A percentile compares a stretch with the other conserved stretches of the same genome.
Conservation (phyloP, 768 basidiomycete species). For the Amanita rubescens region DNA sequence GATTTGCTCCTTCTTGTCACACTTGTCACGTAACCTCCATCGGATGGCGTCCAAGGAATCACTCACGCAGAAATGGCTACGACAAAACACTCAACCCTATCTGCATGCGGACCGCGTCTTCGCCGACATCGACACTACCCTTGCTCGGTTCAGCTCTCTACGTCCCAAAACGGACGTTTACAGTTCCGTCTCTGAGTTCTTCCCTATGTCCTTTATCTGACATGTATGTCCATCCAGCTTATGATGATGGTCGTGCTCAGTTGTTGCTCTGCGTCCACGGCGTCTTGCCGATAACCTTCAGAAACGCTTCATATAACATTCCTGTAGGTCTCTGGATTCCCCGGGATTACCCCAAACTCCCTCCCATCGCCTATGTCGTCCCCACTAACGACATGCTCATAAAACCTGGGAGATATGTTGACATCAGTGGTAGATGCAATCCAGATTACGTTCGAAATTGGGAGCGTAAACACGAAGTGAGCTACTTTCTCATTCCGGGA, state of each 20-base stretch:
- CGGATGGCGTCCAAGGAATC: constrained; percentile 20
- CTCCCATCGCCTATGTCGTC: constrained; percentile 87
- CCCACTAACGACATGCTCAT: constrained; percentile 90
- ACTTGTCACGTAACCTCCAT: neutral
- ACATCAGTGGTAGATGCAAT: constrained; percentile 69
- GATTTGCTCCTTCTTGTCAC: constrained; percentile 3
- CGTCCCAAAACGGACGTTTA: constrained; percentile 79
- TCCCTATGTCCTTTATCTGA: constrained; percentile 4
- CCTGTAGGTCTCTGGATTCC: constrained; percentile 88
- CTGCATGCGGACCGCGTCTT: constrained; percentile 47
- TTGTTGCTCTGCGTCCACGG: constrained; percentile 89
- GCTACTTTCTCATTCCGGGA: constrained; percentile 18
- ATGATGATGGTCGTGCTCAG: constrained; percentile 91
- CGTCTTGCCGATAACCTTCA: constrained; percentile 79
- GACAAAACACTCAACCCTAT: constrained; percentile 56
- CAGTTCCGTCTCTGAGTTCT: constrained; percentile 35
- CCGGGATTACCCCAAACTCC: constrained; percentile 70
- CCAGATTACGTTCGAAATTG: constrained; percentile 70
- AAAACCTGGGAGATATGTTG: constrained; percentile 64
- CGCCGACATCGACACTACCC: constrained; percentile 53
- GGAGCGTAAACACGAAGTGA: constrained; percentile 79
- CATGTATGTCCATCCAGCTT: constrained; percentile 42
- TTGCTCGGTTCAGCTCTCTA: constrained; percentile 47
- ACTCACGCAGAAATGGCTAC: constrained; percentile 57
- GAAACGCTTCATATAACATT: constrained; percentile 80